A percentile compares a stretch with the other conserved stretches of the same genome.
Evolutionary conservation across 495 filamentous ascomycete genomes (phyloP).

Genomic region (Pyronema domesticum): DNA sequence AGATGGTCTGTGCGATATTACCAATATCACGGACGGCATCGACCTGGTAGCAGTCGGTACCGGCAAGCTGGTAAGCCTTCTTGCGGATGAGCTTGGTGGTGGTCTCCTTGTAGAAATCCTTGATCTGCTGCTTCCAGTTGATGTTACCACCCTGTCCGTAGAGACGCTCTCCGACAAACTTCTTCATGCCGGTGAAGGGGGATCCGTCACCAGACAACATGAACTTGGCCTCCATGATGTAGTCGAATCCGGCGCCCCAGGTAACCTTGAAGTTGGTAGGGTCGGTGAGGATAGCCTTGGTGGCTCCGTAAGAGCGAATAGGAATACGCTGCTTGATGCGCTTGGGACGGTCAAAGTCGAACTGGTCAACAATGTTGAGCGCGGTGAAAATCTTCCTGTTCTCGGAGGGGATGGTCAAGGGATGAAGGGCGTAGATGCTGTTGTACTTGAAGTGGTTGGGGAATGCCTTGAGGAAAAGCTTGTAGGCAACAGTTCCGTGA

Average conservation of each 20-base stretch:
- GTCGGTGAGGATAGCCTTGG: slow-evolving; percentile 44
- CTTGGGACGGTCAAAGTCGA: slow-evolving; percentile 48
- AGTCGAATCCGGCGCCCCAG: slow-evolving; percentile 40
- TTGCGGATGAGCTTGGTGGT: slow-evolving; percentile 46
- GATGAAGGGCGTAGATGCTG: slow-evolving; percentile 76
- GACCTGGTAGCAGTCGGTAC: slow-evolving; percentile 38
- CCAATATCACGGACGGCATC: slow-evolving; percentile 63
- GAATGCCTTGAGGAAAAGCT: slow-evolving; percentile 61
- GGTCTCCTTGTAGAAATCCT: slow-evolving; percentile 42
- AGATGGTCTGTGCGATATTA: slow-evolving; percentile 54
- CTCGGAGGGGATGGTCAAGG: slow-evolving; percentile 61
- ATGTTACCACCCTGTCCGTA: slow-evolving; percentile 36
- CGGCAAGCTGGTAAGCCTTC: slow-evolving; percentile 41
- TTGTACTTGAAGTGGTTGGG: slow-evolving; percentile 61
- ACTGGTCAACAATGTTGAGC: slow-evolving; percentile 52
- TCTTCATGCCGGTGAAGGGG: slow-evolving; percentile 31
- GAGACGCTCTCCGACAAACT: slow-evolving; percentile 48
- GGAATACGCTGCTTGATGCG: slow-evolving; percentile 35
- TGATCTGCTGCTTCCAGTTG: slow-evolving; percentile 37
- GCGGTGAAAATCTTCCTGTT: slow-evolving; percentile 55
- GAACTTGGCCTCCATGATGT: slow-evolving; percentile 36
- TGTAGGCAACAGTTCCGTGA: slow-evolving; percentile 73
- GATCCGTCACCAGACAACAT: slow-evolving; percentile 38
- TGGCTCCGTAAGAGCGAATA: slow-evolving; percentile 42
- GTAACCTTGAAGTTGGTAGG: slow-evolving; percentile 44